Conservation (phyloP, 2,329 filamentous ascomycete species). For the Sphaerulina vaccinii region DNA sequence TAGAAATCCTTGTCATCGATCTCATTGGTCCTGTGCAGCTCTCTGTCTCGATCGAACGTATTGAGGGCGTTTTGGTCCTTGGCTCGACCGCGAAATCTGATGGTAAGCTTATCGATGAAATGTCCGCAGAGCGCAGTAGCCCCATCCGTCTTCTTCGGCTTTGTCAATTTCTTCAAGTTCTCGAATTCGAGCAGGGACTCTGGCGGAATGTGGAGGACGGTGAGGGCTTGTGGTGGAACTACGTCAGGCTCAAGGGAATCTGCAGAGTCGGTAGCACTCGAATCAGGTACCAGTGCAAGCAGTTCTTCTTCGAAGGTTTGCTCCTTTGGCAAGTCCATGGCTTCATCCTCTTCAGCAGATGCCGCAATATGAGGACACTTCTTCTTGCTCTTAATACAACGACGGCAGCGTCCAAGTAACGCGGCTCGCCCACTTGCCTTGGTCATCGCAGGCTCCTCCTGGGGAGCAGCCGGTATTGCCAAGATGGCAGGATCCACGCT, state of each 20-base stretch:
- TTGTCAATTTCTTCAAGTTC: too few relatives aligned
- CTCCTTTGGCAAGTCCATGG: too few relatives aligned
- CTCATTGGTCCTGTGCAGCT: conserved; percentile 9
- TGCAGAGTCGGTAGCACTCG: too few relatives aligned
- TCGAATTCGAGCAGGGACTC: too few relatives aligned
- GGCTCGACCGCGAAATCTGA: conserved; percentile 11
- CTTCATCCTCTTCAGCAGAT: too few relatives aligned
- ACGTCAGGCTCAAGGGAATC: too few relatives aligned
- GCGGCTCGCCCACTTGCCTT: background rate
- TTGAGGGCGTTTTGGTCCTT: conserved; percentile 7
- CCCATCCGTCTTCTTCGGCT: background rate
- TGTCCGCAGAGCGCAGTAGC: background rate
- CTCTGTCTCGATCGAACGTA: conserved; percentile 7
- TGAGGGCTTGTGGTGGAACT: too few relatives aligned
- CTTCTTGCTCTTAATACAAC: conserved; percentile 2
- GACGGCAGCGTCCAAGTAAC: background rate
- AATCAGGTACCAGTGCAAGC: too few relatives aligned
- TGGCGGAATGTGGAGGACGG: too few relatives aligned
- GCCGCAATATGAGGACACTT: conserved; percentile 1
- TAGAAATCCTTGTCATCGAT: conserved; percentile 21
- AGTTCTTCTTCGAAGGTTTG: too few relatives aligned
- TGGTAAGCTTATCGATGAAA: conserved; percentile 17
- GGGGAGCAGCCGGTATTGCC: too few relatives aligned
- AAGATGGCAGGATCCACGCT: too few relatives aligned
- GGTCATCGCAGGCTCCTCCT: background rate